Conservation (phyloP, 1,284 basidiomycete species). For the Ceratorhiza oryzae-sativae region DNA sequence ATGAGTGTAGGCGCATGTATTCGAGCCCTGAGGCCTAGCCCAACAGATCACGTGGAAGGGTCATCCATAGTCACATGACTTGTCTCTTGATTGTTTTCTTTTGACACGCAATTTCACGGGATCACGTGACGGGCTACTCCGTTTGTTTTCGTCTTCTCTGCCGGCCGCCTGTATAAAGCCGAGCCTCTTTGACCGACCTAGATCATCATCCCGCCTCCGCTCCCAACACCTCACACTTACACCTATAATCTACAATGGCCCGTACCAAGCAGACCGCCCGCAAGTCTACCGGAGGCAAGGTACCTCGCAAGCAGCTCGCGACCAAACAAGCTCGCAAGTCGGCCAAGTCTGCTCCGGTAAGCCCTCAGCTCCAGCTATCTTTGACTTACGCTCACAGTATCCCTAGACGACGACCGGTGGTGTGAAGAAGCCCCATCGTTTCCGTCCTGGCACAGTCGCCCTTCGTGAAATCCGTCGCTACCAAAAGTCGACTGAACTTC, state of each 20-base stretch:
- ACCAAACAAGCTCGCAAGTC: slow-evolving; percentile 47
- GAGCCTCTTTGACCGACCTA: not conserved
- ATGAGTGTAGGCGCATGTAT: too few relatives aligned
- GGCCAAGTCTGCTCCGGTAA: slow-evolving; percentile 45
- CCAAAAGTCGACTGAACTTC: slow-evolving; percentile 81
- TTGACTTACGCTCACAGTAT: slow-evolving; percentile 40
- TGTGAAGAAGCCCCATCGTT: slow-evolving; percentile 80
- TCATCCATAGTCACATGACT: too few relatives aligned
- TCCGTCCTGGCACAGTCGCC: slow-evolving; percentile 76
- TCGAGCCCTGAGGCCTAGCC: too few relatives aligned
- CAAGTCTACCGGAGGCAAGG: slow-evolving; percentile 67
- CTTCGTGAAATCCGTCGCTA: slow-evolving; percentile 85
- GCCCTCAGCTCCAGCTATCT: not conserved
- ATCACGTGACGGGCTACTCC: too few relatives aligned
- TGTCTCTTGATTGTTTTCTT: too few relatives aligned
- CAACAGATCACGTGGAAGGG: too few relatives aligned
- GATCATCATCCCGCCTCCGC: not conserved
- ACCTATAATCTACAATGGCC: slow-evolving; percentile 47
- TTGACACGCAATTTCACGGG: too few relatives aligned
- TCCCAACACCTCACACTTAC: not conserved
- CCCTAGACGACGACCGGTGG: slow-evolving; percentile 61
- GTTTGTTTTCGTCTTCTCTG: slow-evolving; percentile 20
- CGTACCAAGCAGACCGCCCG: slow-evolving; percentile 66
- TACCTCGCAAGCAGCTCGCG: slow-evolving; percentile 59
- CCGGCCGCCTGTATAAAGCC: slow-evolving; percentile 24